Evolutionary conservation across 192 early-diverging fungal genomes (phyloP).

Genomic region (Dissophora globulifera): DNA sequence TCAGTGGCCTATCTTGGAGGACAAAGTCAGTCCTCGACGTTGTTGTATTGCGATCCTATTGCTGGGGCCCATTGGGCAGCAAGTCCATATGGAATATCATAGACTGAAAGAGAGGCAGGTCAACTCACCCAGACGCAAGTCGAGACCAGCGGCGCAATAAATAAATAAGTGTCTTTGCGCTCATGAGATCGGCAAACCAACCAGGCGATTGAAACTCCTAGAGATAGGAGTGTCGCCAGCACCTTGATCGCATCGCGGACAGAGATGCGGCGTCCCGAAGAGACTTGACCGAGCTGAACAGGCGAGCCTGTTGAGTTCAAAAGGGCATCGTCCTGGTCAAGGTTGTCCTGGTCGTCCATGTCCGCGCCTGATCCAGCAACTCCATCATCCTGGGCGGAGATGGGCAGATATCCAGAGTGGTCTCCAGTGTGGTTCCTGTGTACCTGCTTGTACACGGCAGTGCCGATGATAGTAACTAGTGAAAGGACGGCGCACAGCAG

Average conservation of each 20-base stretch:
- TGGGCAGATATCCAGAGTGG: constrained; percentile 36
- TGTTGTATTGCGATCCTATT: too few species aligned
- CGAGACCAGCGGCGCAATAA: constrained; percentile 33
- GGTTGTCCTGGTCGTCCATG: constrained; percentile 35
- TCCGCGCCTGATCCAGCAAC: constrained; percentile 19
- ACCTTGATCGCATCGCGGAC: constrained; percentile 38
- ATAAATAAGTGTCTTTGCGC: constrained; percentile 34
- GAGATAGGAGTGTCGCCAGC: constrained; percentile 18
- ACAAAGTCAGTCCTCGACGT: too few species aligned
- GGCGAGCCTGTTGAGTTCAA: constrained; percentile 7
- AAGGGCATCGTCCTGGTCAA: neutral
- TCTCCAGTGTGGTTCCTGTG: constrained; percentile 37
- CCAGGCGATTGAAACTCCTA: constrained; percentile 32
- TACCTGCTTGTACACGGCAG: constrained; percentile 26
- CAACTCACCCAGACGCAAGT: constrained; percentile 37
- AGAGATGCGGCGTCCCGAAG: constrained; percentile 42
- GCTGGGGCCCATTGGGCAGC: too few species aligned
- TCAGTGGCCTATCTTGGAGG: too few species aligned
- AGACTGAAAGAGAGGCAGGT: neutral
- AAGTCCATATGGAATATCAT: neutral
- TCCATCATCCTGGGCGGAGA: constrained; percentile 27
- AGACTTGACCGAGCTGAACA: constrained; percentile 35
- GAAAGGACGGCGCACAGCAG: constrained; percentile 27
- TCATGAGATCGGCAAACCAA: constrained; percentile 21
- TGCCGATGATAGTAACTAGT: constrained; percentile 17